Evolutionary conservation across 805 yeast species (phyloP), one percentile per base, ranked within the genome.

Genomic region (Yamadazyma sp.): DNA sequence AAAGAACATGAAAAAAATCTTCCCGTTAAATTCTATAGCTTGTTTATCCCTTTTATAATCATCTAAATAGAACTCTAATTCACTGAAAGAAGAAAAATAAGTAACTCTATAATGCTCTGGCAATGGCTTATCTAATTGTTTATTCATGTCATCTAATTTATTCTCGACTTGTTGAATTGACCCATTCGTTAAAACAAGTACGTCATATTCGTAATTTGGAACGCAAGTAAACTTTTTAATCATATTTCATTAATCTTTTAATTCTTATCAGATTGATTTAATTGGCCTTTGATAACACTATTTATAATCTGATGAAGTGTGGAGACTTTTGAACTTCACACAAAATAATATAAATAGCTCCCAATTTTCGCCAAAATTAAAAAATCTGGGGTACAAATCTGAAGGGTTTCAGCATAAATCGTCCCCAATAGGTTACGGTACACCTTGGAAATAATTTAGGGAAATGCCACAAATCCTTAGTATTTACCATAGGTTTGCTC

Each of bases 1-100:
- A 43, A 63, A 63, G 26, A 61, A 63, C 68, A 63, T 62, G 31
- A 63, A 61, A 19, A 63, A 35, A 7, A 60, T 55, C 37, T 56
- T 57, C 2, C 62, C 69, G 7, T 42, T 38, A 34, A 55, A 56
- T 5, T 40, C 43, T 8, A 36, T 13, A 19, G 13, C 17, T 9
- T 36, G 31, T 7, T 27, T 33, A 9, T 37, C 43, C 20, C 45
- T 46, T 18, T 42, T 44, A 28, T 55, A 53, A 12, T 44, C 45
- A 21, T 52, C 50, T 28, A 63, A 46, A 33, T 54, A 60, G 7
- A 23, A 21, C 6, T 37, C 19, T 26, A 44, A 38, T 13, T 44
- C 48, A 15, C 29, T 30, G 22, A 44, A 40, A 4, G 39, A 35
- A n/a, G 31, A 31, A 8, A 44, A 24, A 28, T 44, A 44, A 3